Evolutionary conservation across 2,329 filamentous ascomycete species (phyloP).

Genomic region (Nannizziopsis barbatae): DNA sequence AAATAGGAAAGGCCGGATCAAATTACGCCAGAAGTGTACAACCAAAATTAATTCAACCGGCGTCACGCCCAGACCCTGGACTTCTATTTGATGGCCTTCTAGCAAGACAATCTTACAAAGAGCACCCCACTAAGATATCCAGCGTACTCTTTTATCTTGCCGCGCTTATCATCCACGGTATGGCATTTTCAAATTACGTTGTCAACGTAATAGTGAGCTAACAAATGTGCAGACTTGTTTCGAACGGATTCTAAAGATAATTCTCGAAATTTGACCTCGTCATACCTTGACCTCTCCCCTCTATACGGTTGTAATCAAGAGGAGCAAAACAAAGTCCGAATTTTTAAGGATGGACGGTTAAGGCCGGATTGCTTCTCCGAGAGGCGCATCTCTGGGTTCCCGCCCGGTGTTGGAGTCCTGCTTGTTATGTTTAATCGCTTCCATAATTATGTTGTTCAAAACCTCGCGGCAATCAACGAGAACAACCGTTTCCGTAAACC

Average conservation of each 20-base stretch:
- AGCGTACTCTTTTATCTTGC: slow-evolving; percentile 42
- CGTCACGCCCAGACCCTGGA: slow-evolving; percentile 19
- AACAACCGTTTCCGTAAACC: slow-evolving; percentile 26
- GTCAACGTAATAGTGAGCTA: not conserved
- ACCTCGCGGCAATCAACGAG: slow-evolving; percentile 35
- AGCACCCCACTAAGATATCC: slow-evolving; percentile 37
- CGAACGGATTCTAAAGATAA: slow-evolving; percentile 27
- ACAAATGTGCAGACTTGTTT: slow-evolving; percentile 37
- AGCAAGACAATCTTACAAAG: slow-evolving; percentile 18
- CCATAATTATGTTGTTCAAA: slow-evolving; percentile 32
- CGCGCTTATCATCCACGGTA: slow-evolving; percentile 42
- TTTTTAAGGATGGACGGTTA: slow-evolving; percentile 29
- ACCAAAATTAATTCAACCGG: slow-evolving; percentile 14
- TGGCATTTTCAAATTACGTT: not conserved
- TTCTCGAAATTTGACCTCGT: slow-evolving; percentile 33
- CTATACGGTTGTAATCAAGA: slow-evolving; percentile 33
- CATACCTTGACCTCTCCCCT: slow-evolving; percentile 39
- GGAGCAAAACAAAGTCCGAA: slow-evolving; percentile 28
- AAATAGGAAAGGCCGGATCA: slow-evolving; percentile 20
- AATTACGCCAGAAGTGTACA: slow-evolving; percentile 22
- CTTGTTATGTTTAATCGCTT: slow-evolving; percentile 32
- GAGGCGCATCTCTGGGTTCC: slow-evolving; percentile 24
- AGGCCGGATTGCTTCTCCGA: slow-evolving; percentile 33
- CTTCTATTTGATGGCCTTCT: slow-evolving; percentile 20
- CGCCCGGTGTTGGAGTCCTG: slow-evolving; percentile 26